phyloP scores from a whole-genome alignment of 176 grass and related monocot species.

The Aechmea fasciata region DNA sequence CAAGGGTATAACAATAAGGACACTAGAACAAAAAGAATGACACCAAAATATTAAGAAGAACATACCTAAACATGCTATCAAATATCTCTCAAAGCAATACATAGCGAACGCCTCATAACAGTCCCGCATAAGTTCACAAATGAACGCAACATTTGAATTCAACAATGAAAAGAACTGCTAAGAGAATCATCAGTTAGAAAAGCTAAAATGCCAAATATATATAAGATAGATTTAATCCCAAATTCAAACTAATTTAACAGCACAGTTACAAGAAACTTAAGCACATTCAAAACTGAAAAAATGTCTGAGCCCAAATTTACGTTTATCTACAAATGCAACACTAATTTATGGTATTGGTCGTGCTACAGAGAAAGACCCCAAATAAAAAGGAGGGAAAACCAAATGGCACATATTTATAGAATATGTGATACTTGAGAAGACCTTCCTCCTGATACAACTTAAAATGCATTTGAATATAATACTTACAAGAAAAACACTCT shows the following conservation, averaged over 20 bases:
- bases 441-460: no score
- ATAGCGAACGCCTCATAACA: conserved; percentile 97
- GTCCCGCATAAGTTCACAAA: conserved; percentile 90
- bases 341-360: background rate
- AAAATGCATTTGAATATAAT: no score
- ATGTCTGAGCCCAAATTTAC: background rate
- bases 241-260: background rate
- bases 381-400: background rate
- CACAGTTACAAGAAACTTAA: background rate
- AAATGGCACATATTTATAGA: background rate
- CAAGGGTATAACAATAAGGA: background rate
- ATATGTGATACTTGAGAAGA: background rate
- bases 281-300: background rate
- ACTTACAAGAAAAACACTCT: no score
- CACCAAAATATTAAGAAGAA: conserved; percentile 10
- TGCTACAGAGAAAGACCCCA: background rate
- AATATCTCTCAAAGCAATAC: conserved; percentile 98
- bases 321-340: background rate
- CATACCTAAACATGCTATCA: conserved; percentile 98
- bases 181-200: conserved; percentile 8
- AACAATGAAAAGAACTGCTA: conserved; percentile 84
- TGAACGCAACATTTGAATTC: conserved; percentile 69
- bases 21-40: background rate
- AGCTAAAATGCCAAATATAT: background rate
- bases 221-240: background rate